Evolutionary conservation across 306 rosid species (phyloP).

Genomic region (Gillenia trifoliata): DNA sequence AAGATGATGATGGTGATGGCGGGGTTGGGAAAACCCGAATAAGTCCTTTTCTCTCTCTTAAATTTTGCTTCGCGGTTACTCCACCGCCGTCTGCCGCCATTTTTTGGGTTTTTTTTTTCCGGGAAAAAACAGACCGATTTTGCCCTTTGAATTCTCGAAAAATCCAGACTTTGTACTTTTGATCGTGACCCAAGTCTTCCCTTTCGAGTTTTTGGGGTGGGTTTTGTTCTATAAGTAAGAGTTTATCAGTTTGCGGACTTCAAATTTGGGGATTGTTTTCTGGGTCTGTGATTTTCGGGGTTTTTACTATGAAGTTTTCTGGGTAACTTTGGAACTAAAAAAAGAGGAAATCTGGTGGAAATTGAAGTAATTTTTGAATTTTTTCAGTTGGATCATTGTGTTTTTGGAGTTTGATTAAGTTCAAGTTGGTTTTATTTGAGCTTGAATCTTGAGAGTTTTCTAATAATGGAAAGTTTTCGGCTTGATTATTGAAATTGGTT

Average conservation of each 20-base stretch:
- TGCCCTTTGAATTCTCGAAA: constrained; percentile 12
- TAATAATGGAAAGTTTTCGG: background rate
- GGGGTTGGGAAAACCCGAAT: background rate
- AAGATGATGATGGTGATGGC: background rate
- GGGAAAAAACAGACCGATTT: constrained; percentile 11
- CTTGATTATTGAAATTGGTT: constrained; percentile 25
- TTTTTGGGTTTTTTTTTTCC: constrained; percentile 17
- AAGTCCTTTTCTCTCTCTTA: constrained; percentile 1
- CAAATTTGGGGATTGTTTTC: background rate
- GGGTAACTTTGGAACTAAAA: constrained; percentile 1
- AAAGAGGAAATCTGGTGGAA: background rate
- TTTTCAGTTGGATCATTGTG: constrained; percentile 8
- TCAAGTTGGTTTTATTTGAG: background rate
- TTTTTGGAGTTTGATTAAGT: constrained; percentile 14
- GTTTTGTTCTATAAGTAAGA: background rate
- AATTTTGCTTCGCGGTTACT: background rate
- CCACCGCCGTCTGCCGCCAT: background rate
- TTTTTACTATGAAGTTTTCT: background rate
- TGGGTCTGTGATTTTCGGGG: background rate
- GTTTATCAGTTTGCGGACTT: constrained; percentile 6
- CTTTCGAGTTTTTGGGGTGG: constrained; percentile 1
- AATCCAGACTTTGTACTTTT: constrained; percentile 35
- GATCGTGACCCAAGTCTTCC: constrained; percentile 16
- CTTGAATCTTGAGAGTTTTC: background rate
- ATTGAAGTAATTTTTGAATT: background rate